Evolutionary conservation across 305 asterid species (phyloP).

Genomic region (Solanum hybrid): DNA sequence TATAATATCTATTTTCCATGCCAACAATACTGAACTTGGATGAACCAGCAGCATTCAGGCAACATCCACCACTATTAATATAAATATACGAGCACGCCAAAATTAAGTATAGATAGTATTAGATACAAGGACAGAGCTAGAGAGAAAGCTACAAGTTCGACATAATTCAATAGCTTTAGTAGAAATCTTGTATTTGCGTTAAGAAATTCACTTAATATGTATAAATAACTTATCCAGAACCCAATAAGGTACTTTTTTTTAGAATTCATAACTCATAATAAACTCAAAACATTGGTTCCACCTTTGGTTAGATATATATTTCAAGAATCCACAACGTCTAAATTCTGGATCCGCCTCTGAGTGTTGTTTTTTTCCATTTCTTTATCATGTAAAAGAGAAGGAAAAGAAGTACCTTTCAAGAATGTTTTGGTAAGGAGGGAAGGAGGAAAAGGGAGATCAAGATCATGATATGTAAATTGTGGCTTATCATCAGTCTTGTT

Average conservation of each 20-base stretch:
- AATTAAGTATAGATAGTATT: background rate
- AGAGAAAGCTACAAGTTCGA: background rate
- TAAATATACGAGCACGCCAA: background rate
- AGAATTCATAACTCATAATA: background rate
- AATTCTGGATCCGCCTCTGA: background rate
- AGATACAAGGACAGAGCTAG: background rate
- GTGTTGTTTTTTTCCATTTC: background rate
- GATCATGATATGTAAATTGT: conserved; percentile 37
- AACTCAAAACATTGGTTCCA: background rate
- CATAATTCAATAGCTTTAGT: background rate
- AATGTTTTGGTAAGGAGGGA: conserved; percentile 51
- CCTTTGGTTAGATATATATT: background rate
- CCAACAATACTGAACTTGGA: background rate
- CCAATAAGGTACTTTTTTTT: background rate
- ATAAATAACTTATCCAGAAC: background rate
- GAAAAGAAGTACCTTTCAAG: conserved; percentile 39
- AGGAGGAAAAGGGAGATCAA: conserved; percentile 57
- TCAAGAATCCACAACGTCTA: background rate
- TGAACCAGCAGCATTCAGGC: background rate
- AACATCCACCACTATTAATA: background rate
- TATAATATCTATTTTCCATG: background rate
- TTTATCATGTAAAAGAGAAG: background rate
- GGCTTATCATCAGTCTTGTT: conserved; percentile 21
- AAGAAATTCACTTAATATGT: background rate
- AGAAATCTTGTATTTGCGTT: background rate